A percentile compares a stretch with the other conserved stretches of the same genome.
These are phyloP conservation scores for Yamadazyma trypodendri DNA, from an alignment of 1,139 yeast species.

Conservation along the genomic window DNA sequence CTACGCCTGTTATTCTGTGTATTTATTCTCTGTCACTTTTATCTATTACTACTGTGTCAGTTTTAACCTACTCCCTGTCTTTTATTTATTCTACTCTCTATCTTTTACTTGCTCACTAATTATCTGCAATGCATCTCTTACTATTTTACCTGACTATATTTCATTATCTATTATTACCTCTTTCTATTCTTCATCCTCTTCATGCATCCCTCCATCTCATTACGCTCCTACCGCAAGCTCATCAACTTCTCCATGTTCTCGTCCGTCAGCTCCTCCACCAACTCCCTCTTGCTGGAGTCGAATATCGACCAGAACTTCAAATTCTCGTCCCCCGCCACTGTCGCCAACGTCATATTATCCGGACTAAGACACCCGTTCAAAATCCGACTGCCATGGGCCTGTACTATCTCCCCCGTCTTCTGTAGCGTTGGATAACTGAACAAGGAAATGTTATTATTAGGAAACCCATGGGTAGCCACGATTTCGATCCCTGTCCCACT, in stretches of 20 bases:
- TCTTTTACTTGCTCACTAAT: too few species aligned
- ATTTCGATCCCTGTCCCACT: conserved; percentile 76
- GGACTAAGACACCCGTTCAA: conserved; percentile 84
- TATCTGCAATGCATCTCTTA: too few species aligned
- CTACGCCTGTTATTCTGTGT: too few species aligned
- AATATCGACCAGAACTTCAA: conserved; percentile 93
- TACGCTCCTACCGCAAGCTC: conserved; percentile 25
- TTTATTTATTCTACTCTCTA: too few species aligned
- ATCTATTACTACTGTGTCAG: too few species aligned
- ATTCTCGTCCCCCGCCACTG: conserved; percentile 96
- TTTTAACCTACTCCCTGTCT: too few species aligned
- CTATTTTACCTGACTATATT: too few species aligned
- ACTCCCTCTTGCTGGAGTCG: conserved; percentile 47
- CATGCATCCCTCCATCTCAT: too few species aligned
- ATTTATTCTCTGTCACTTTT: too few species aligned
- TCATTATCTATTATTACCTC: too few species aligned
- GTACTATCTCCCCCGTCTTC: conserved; percentile 81
- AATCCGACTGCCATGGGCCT: conserved; percentile 90
- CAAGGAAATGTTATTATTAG: conserved; percentile 78
- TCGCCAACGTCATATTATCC: conserved; percentile 85
- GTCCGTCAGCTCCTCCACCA: conserved; percentile 26
- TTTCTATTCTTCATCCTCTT: not conserved
- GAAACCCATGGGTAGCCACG: conserved; percentile 93
- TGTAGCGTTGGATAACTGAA: conserved; percentile 86
- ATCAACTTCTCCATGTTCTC: conserved; percentile 26